Evolutionary conservation across 768 basidiomycete species (phyloP).

Genomic region (Lactarius vividus): DNA sequence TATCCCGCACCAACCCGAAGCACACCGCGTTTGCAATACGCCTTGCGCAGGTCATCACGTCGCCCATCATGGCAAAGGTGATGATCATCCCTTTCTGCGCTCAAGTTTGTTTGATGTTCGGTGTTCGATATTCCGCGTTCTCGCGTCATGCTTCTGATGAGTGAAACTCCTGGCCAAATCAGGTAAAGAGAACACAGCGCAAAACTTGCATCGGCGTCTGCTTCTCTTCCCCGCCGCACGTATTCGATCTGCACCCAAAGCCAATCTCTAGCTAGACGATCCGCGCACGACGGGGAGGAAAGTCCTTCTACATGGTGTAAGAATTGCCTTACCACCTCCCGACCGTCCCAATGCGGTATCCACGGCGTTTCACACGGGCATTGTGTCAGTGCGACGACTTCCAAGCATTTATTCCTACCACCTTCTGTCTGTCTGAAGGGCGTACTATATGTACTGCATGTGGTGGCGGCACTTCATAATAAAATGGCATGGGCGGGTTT

Average conservation of each 20-base stretch:
- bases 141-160: background rate
- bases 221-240: background rate
- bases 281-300: background rate
- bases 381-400: background rate
- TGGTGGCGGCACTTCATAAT: background rate
- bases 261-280: background rate
- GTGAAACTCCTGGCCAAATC: background rate
- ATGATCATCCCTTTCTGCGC: no score
- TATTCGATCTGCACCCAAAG: background rate
- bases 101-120: background rate
- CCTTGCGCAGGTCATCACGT: background rate
- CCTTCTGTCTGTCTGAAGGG: background rate
- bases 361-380: background rate
- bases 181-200: background rate
- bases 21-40: background rate
- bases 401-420: background rate
- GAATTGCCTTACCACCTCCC: background rate
- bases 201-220: background rate
- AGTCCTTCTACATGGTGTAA: background rate
- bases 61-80: no score
- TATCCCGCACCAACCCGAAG: background rate
- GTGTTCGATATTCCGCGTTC: background rate
- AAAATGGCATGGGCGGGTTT: background rate
- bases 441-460: background rate
- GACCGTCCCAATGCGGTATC: background rate